phyloP scores from a whole-genome alignment of 192 early-diverging fungal genomes.

The Podila verticillata region DNA sequence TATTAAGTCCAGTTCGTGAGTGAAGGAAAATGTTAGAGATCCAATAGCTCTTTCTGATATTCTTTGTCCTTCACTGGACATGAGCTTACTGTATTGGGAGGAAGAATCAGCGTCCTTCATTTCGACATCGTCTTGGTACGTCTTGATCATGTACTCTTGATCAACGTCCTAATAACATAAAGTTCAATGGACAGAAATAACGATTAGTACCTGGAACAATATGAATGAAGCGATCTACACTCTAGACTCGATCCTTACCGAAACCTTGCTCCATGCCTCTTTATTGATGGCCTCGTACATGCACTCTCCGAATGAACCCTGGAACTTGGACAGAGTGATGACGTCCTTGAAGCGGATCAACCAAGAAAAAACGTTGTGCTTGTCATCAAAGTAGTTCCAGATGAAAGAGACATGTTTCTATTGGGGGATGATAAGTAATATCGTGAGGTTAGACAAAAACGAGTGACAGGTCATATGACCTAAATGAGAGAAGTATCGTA shows the following conservation, averaged over 20 bases:
- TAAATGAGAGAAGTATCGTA: background rate
- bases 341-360: conserved; percentile 70
- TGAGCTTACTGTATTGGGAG: background rate
- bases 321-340: conserved; percentile 65
- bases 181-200: background rate
- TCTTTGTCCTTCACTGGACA: background rate
- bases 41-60: background rate
- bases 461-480: background rate
- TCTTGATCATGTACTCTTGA: conserved; percentile 78
- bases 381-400: conserved; percentile 80
- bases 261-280: conserved; percentile 70
- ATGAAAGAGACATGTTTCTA: conserved; percentile 75
- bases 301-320: conserved; percentile 71
- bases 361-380: conserved; percentile 74
- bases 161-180: conserved; percentile 57
- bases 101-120: conserved; percentile 59
- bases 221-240: background rate
- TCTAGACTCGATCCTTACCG: conserved; percentile 26
- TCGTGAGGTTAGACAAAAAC: background rate
- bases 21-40: background rate
- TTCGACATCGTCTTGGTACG: conserved; percentile 79
- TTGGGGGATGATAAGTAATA: background rate
- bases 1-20: background rate
- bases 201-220: background rate
- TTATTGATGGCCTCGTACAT: conserved; percentile 81